Conservation (phyloP, 805 yeast species). For the Kockiozyma suomiensis region DNA sequence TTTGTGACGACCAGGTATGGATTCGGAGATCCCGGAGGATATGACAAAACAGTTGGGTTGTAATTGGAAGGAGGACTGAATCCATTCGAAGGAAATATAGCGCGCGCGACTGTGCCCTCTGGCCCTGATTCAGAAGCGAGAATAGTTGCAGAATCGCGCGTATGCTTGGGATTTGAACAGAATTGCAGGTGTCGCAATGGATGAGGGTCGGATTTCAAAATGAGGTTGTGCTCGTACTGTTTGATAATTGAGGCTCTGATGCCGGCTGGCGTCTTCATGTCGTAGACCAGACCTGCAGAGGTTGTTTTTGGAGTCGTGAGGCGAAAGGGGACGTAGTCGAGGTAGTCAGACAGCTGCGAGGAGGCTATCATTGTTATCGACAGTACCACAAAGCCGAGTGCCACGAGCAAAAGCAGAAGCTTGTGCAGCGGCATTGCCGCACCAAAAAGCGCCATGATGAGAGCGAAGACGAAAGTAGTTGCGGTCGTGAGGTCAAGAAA, state of each 20-base stretch:
- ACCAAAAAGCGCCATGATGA: neutral
- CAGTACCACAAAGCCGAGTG: neutral
- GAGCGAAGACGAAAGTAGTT: neutral
- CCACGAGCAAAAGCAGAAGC: neutral
- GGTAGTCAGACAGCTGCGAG: neutral
- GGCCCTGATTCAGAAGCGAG: conserved; percentile 10
- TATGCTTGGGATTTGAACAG: conserved; percentile 8
- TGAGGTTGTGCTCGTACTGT: conserved; percentile 11
- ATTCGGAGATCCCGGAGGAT: conserved; percentile 11
- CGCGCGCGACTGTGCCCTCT: conserved; percentile 19
- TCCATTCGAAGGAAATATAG: neutral
- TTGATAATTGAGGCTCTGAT: conserved; percentile 1
- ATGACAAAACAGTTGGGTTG: conserved; percentile 24
- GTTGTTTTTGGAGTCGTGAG: neutral
- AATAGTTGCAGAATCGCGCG: neutral
- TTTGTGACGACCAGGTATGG: conserved; percentile 20
- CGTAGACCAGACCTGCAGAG: neutral
- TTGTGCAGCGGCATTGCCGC: neutral
- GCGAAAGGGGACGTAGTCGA: neutral
- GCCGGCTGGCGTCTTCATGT: neutral
- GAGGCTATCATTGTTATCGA: neutral
- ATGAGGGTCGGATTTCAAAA: neutral
- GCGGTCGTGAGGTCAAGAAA: neutral
- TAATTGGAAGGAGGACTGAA: conserved; percentile 5
- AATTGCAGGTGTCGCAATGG: conserved; percentile 7